Base-by-base conservation (phyloP, 495 filamentous ascomycete genomes). In the Penicillium waksmanii region DNA sequence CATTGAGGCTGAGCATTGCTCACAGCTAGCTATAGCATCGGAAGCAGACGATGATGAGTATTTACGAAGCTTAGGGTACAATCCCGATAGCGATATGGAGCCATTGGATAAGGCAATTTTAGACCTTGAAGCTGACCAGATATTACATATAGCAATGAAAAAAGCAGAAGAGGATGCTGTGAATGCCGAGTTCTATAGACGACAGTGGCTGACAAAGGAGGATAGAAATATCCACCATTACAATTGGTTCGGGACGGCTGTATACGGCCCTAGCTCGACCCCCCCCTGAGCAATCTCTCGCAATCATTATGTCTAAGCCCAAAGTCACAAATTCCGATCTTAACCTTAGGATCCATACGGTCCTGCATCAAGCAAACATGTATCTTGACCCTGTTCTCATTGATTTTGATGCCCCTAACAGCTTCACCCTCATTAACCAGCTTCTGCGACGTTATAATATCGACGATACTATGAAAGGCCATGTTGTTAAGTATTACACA, bases 321-420 rank as follows among this genome's bases (percentile, higher is more conserved):
- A 75, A 72, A 21, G 11, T 54, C 5, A 62, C 58, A 2, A 4
- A 33, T 3, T 33, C 27, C 2, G 34, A 34, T 7, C 60, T 58
- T 0, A 55, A 63, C 6, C 49, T 46, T 23, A 57, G 71, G 3
- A 8, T 67, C 0, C 4, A 40, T 2, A 51, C 63, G 0, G 56
- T 70, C 17, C 21, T 74, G 8, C 38, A 38, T 11, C 50, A 61
- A 3, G 71, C 73, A 0, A 43, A 17, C 1, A 9, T 9, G 3
- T 69, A 55, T 43, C 21, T 77, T 12, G 74, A 77, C 43, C 72
- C 73, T 0, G 61, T 74, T 0, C 33, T 69, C n/a, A 33, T 73
- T 1, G 8, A 35, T 31, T 42, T 67, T 5, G 46, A 70, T 3
- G 25, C 31, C 4, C 19, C 40, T 2, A 12, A 31, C 2, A 5